A percentile compares a stretch with the other conserved stretches of the same genome.
phyloP scores from a whole-genome alignment of 306 rosid genomes.

The Vigna trinervia region DNA sequence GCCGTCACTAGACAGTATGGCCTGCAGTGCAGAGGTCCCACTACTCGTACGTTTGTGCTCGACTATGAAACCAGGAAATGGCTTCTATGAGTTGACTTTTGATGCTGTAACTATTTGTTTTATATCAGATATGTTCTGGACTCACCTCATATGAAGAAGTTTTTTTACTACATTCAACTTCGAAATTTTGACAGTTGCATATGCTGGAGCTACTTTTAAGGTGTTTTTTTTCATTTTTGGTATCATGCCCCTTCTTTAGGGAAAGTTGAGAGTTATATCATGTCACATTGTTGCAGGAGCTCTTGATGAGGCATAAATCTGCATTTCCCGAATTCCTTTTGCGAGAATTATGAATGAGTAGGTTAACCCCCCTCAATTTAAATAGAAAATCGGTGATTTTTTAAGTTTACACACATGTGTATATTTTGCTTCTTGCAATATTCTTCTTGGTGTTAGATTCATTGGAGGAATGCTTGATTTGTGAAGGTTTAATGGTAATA shows the following conservation, averaged over 20 bases:
- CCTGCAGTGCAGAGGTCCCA: constrained; percentile 94
- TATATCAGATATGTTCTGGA: constrained; percentile 81
- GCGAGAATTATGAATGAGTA: constrained; percentile 86
- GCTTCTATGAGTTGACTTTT: constrained; percentile 39
- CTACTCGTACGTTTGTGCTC: constrained; percentile 76
- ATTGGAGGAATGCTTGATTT: constrained; percentile 11
- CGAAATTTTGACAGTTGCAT: constrained; percentile 96
- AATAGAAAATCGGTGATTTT: not conserved
- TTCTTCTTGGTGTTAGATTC: not conserved
- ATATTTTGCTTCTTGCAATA: constrained; percentile 28
- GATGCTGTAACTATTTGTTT: constrained; percentile 34
- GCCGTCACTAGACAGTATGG: constrained; percentile 87
- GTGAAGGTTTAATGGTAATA: not conserved
- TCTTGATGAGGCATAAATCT: constrained; percentile 93
- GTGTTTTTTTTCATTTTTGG: constrained; percentile 40
- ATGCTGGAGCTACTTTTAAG: constrained; percentile 95
- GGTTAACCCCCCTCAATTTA: constrained; percentile 36
- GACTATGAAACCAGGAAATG: constrained; percentile 80
- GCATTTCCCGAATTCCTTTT: constrained; percentile 88
- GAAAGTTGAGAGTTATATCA: constrained; percentile 22
- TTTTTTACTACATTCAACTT: constrained; percentile 83
- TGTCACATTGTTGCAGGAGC: constrained; percentile 67
- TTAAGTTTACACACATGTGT: constrained; percentile 8
- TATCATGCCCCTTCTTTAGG: not conserved
- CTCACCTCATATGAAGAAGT: constrained; percentile 78